Percentiles rank a stretch among this genome's conserved stretches.
phyloP scores from a whole-genome alignment of 78 protist species.

The Speleostelium caveatum region DNA sequence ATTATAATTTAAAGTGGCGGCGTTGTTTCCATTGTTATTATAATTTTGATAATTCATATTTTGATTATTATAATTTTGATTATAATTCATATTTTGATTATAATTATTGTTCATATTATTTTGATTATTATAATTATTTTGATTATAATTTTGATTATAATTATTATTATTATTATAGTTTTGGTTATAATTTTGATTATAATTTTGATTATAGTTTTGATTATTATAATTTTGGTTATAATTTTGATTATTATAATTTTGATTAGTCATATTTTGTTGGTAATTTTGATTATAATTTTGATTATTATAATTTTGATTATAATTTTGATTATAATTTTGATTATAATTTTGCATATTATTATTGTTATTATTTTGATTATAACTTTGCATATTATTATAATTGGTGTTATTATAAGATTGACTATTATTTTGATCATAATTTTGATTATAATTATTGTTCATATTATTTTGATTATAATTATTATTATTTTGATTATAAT shows the following conservation, averaged over 20 bases:
- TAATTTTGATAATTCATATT: neutral
- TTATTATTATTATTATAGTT: neutral
- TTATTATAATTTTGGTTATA: neutral
- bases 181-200: neutral
- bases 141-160: neutral
- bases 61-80: neutral
- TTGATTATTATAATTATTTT: neutral
- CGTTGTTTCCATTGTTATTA: neutral
- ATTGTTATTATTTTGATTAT: slow-evolving; percentile 4
- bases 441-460: neutral
- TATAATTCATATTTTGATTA: neutral
- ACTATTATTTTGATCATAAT: neutral
- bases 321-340: neutral
- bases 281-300: neutral
- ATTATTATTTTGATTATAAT: neutral
- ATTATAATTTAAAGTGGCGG: too few relatives aligned
- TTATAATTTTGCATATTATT: slow-evolving; percentile 2
- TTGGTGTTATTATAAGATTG: neutral
- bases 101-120: slow-evolving; percentile 8
- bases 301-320: slow-evolving; percentile 1
- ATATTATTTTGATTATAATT: neutral
- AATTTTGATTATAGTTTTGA: neutral
- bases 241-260: neutral
- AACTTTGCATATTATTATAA: neutral
- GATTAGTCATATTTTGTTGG: neutral